These are phyloP conservation scores for Debaryomycetaceae sp. DNA, from an alignment of 1,139 yeast genomes.

Conservation along the genomic window DNA sequence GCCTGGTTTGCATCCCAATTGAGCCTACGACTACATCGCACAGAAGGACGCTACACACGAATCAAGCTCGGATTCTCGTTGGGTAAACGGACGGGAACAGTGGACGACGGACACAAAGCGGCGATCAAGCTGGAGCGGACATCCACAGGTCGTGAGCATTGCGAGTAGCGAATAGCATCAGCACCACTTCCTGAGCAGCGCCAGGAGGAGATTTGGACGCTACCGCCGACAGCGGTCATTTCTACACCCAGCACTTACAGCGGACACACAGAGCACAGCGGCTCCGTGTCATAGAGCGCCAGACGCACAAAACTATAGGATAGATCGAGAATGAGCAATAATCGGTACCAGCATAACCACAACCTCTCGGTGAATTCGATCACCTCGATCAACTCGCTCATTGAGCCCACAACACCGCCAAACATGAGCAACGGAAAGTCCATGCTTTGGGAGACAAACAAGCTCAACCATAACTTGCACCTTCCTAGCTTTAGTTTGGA, in stretches of 20 bases:
- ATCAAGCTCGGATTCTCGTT: not conserved
- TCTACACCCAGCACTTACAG: not conserved
- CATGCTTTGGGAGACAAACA: slow-evolving; percentile 27
- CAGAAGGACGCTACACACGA: not conserved
- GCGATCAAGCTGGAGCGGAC: not conserved
- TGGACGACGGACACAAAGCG: not conserved
- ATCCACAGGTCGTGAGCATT: not conserved
- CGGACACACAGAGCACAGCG: not conserved
- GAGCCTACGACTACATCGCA: not conserved
- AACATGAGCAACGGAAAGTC: slow-evolving; percentile 14
- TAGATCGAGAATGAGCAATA: slow-evolving; percentile 1
- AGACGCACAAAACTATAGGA: no score
- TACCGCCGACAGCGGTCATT: not conserved
- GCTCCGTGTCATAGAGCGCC: not conserved
- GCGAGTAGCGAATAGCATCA: not conserved
- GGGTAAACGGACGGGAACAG: slow-evolving; percentile 4
- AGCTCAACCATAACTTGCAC: slow-evolving; percentile 23
- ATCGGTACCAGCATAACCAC: slow-evolving; percentile 22
- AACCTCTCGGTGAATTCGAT: slow-evolving; percentile 24
- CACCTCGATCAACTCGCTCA: slow-evolving; percentile 32
- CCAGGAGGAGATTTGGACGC: no score
- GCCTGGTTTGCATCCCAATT: slow-evolving; percentile 14
- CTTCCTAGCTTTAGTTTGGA: slow-evolving; percentile 29
- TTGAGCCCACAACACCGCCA: slow-evolving; percentile 44
- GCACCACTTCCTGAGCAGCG: not conserved